A percentile compares a stretch with the other conserved stretches of the same genome.
These are phyloP conservation scores for Mycena alexandri DNA, from an alignment of 768 basidiomycete genomes.

Conservation along the genomic window DNA sequence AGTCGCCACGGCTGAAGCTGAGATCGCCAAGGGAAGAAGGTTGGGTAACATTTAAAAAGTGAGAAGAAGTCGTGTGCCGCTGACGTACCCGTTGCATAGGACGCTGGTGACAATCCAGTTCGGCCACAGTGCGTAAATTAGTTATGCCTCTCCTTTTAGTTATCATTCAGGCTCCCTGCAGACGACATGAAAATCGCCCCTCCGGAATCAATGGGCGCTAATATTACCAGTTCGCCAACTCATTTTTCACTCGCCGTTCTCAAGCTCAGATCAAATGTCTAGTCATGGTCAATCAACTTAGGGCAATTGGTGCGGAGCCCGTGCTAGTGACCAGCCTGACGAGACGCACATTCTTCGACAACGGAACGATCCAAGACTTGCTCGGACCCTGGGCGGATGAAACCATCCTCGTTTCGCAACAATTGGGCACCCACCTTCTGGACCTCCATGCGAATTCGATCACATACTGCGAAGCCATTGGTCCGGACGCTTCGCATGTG, in stretches of 20 bases:
- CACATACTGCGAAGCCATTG: slow-evolving; percentile 55
- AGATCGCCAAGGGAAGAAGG: slow-evolving; percentile 51
- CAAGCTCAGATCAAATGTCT: neutral
- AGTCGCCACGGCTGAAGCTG: slow-evolving; percentile 48
- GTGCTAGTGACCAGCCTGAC: slow-evolving; percentile 58
- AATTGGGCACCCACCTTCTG: slow-evolving; percentile 53
- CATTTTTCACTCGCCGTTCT: neutral
- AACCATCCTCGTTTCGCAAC: slow-evolving; percentile 50
- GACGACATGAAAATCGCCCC: slow-evolving; percentile 53
- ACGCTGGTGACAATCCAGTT: slow-evolving; percentile 58
- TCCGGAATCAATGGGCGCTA: slow-evolving; percentile 58
- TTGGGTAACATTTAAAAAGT: neutral
- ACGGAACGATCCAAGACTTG: slow-evolving; percentile 53
- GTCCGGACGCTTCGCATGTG: slow-evolving; percentile 53
- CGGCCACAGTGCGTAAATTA: slow-evolving; percentile 47
- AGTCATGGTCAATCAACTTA: slow-evolving; percentile 53
- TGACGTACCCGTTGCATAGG: slow-evolving; percentile 1
- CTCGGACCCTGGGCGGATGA: slow-evolving; percentile 56
- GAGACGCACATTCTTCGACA: slow-evolving; percentile 50
- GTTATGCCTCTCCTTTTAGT: neutral
- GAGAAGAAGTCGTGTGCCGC: neutral
- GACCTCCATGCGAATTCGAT: slow-evolving; percentile 56
- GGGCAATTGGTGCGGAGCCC: slow-evolving; percentile 53
- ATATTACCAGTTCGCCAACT: slow-evolving; percentile 45
- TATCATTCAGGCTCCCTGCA: neutral